Evolutionary conservation across 139 green algal genomes (phyloP), one percentile per base, ranked within the genome.

Genomic region (Chlamydomonas sp.): DNA sequence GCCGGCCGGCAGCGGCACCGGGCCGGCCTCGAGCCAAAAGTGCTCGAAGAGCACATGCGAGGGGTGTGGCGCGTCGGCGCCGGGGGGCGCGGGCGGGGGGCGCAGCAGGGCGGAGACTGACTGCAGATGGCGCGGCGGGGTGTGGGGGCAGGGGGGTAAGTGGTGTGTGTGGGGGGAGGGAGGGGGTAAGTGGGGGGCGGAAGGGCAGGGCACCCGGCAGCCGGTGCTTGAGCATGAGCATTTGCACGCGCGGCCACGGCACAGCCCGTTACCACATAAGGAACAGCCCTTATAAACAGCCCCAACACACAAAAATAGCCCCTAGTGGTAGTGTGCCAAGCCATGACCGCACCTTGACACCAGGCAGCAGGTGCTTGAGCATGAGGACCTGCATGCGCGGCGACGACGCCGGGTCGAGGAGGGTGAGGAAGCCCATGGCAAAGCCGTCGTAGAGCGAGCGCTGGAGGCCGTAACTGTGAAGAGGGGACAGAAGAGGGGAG

Each of bases 401-500:
- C 28, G 58, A 20, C 33, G 35, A 47, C 37, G 57, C 63, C 6
- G 69, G 75, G 34, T 85, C 75, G 54, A 96, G 84, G 75, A 94
- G 87, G 3, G 95, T 98, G 35, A 89, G 63, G 74, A 99, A 99
- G 3, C 84, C 85, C 94, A 99, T 99, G 68, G 74, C 79, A 22
- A 92, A 87, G 43, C 91, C 95, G 77, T 99, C 95, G 48, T 87
- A 90, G 67, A 99, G 88, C 5, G 90, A 78, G 5, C 91, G 82
- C 70, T 88, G 81, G 71, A 98, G 72, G 38, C 95, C 95, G 77
- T 98, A 98, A 24, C 80, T 47, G 3, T n/a, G 85, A n/a, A n/a
- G n/a, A n/a, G n/a, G n/a, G n/a, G n/a, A n/a, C n/a, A n/a, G n/a
- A n/a, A n/a, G n/a, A n/a, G n/a, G n/a, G n/a, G n/a, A n/a, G n/a